phyloP scores from a whole-genome alignment of 2,329 filamentous ascomycete species.

The Rhinocladiella mackenziei region DNA sequence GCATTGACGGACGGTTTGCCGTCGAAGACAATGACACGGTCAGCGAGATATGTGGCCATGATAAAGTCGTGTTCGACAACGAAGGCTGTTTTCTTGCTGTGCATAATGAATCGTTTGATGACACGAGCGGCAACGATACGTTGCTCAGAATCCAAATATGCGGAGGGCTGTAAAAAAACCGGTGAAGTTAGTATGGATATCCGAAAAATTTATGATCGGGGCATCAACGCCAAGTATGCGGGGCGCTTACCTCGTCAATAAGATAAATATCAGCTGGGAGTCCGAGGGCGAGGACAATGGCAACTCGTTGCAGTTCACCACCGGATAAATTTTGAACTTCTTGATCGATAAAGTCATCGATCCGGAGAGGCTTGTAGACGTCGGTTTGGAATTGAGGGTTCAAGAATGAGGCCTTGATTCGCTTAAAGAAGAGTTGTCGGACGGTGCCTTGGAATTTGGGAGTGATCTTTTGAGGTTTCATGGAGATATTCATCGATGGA shows the following conservation, averaged over 20 bases:
- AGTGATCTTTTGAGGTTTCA: slow-evolving; percentile 99
- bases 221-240: too few relatives aligned
- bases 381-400: slow-evolving; percentile 99
- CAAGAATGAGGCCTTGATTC: slow-evolving; percentile 95
- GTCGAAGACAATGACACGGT: slow-evolving; percentile 98
- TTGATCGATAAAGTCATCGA: slow-evolving; percentile 98
- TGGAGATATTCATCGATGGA: slow-evolving; percentile 93
- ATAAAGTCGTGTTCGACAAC: slow-evolving; percentile 99
- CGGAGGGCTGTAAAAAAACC: too few relatives aligned
- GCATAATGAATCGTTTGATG: slow-evolving; percentile 99
- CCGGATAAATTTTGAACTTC: slow-evolving; percentile 98
- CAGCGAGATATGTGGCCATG: slow-evolving; percentile 79
- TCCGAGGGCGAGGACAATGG: slow-evolving; percentile 93
- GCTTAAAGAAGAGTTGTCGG: slow-evolving; percentile 98
- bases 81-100: slow-evolving; percentile 98
- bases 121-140: slow-evolving; percentile 96
- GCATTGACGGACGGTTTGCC: slow-evolving; percentile 85
- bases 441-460: slow-evolving; percentile 97
- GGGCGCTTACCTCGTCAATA: too few relatives aligned
- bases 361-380: slow-evolving; percentile 98
- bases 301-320: slow-evolving; percentile 98
- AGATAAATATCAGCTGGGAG: slow-evolving; percentile 96
- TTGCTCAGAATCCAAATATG: slow-evolving; percentile 97
- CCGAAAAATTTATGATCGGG: too few relatives aligned
- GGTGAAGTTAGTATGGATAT: too few relatives aligned